phyloP scores from a whole-genome alignment of 2,329 filamentous ascomycete genomes.

The Colletotrichum sp. region DNA sequence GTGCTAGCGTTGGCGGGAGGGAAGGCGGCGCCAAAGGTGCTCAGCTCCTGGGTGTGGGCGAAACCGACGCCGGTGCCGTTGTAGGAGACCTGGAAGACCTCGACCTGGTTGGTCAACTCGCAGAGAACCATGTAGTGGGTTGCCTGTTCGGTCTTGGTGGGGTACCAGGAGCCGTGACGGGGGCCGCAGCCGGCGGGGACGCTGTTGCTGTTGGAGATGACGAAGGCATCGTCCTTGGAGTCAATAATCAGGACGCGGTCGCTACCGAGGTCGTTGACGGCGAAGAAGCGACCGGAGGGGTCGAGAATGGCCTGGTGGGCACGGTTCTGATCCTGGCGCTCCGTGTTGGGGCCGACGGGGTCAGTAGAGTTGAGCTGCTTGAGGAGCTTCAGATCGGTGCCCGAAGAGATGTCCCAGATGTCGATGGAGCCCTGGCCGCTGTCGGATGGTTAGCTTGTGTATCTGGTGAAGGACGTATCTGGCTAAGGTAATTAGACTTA shows the following conservation, averaged over 20 bases:
- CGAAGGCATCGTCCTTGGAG: constrained; percentile 43
- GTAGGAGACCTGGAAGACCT: constrained; percentile 48
- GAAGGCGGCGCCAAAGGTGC: constrained; percentile 36
- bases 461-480: background rate
- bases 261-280: constrained; percentile 54
- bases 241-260: constrained; percentile 53
- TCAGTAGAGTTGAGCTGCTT: constrained; percentile 41
- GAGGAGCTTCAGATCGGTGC: constrained; percentile 37
- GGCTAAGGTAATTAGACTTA: background rate
- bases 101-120: constrained; percentile 50
- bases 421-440: constrained; percentile 44
- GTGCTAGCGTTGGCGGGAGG: constrained; percentile 37
- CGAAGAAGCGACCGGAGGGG: constrained; percentile 53
- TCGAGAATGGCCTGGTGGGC: constrained; percentile 56
- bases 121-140: constrained; percentile 53
- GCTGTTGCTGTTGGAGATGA: constrained; percentile 36
- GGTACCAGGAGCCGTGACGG: constrained; percentile 55
- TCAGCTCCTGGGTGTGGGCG: constrained; percentile 39
- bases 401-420: constrained; percentile 47
- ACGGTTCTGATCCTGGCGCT: constrained; percentile 37
- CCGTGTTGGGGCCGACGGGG: constrained; percentile 34
- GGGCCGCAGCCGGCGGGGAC: constrained; percentile 50
- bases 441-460: background rate
- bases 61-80: constrained; percentile 38
- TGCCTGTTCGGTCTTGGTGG: constrained; percentile 31